Percentiles rank a stretch among this genome's conserved stretches.
Conservation (phyloP, 768 basidiomycete genomes). For the Termitomyces sp. region DNA sequence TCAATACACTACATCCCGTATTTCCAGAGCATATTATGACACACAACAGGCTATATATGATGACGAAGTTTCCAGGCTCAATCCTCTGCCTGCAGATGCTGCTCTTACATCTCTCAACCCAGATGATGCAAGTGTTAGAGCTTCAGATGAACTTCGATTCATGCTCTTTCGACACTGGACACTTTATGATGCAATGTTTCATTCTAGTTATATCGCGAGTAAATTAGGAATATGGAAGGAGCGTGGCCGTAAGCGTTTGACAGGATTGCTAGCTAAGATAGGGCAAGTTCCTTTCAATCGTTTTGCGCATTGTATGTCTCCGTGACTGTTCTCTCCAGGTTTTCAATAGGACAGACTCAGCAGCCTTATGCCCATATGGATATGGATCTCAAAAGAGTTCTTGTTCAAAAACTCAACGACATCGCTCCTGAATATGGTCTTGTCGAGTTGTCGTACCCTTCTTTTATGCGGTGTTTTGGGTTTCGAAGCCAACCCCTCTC, state of each 20-base stretch:
- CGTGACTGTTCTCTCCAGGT: constrained; percentile 40
- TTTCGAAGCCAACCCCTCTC: constrained; percentile 85
- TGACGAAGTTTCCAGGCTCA: constrained; percentile 92
- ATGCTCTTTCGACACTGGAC: constrained; percentile 97
- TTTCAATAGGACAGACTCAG: constrained; percentile 91
- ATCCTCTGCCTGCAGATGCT: constrained; percentile 47
- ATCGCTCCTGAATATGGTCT: constrained; percentile 95
- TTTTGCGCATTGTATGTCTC: not conserved
- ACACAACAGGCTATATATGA: constrained; percentile 71
- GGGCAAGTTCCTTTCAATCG: constrained; percentile 52
- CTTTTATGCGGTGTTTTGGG: constrained; percentile 89
- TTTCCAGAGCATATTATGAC: constrained; percentile 85
- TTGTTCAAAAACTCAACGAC: constrained; percentile 77
- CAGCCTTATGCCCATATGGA: constrained; percentile 96
- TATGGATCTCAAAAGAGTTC: constrained; percentile 78
- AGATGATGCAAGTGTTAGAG: constrained; percentile 78
- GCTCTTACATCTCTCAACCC: constrained; percentile 53
- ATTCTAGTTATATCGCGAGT: constrained; percentile 93
- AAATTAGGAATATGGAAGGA: constrained; percentile 98
- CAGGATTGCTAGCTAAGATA: constrained; percentile 96
- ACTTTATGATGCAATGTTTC: constrained; percentile 95
- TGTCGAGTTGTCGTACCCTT: constrained; percentile 88
- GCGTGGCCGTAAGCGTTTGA: constrained; percentile 80
- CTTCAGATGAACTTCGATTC: constrained; percentile 88
- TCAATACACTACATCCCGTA: constrained; percentile 85